Evolutionary conservation across 345 rosid species (phyloP).

Genomic region (Hypericum androsaemum): DNA sequence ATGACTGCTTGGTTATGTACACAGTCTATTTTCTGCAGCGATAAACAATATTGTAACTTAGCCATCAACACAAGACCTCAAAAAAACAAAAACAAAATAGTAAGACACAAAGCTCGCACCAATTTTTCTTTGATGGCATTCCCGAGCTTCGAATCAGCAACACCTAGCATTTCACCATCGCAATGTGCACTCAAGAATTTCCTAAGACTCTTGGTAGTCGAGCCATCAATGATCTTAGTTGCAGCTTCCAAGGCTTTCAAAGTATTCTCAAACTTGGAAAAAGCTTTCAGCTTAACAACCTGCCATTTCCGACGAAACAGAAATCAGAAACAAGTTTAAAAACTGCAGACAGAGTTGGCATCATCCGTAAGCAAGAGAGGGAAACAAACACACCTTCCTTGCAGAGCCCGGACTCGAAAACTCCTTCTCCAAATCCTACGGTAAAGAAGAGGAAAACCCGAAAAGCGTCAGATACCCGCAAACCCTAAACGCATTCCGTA

Average conservation of each 20-base stretch:
- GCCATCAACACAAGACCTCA: background rate
- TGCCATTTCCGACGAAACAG: slow-evolving; percentile 7
- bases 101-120: slow-evolving; percentile 26
- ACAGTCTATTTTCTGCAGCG: slow-evolving; percentile 74
- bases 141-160: slow-evolving; percentile 92
- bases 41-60: slow-evolving; percentile 7
- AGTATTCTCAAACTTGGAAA: slow-evolving; percentile 83
- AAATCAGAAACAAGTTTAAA: too few species aligned
- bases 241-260: slow-evolving; percentile 76
- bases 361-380: background rate
- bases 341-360: too few species aligned
- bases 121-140: slow-evolving; percentile 79
- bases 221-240: slow-evolving; percentile 57
- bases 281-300: slow-evolving; percentile 77
- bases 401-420: slow-evolving; percentile 51
- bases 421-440: slow-evolving; percentile 56
- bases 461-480: background rate
- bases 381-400: slow-evolving; percentile 46
- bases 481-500: background rate
- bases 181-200: slow-evolving; percentile 70
- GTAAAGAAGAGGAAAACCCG: background rate
- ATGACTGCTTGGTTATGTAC: slow-evolving; percentile 79
- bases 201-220: slow-evolving; percentile 66
- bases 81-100: background rate
- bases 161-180: slow-evolving; percentile 55